Evolutionary conservation across 495 filamentous ascomycete genomes (phyloP), one percentile per base, ranked within the genome.

Genomic region (Immersiella caudata): DNA sequence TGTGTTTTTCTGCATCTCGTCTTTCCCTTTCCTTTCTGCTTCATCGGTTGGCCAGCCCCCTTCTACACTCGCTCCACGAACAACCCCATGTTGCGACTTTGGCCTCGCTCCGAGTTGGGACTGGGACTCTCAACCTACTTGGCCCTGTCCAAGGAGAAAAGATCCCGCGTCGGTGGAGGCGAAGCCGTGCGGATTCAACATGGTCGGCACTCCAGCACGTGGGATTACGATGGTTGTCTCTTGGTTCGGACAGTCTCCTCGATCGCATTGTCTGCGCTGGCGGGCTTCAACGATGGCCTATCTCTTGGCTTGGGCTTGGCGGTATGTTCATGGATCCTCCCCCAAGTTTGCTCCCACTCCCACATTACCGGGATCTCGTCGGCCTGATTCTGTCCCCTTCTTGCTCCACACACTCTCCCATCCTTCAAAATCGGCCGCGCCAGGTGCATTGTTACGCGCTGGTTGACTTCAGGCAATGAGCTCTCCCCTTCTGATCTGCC

Each of bases 281-380:
- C 55, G 14, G 55, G 26, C 55, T 58, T 58, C 25, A n/a, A 58
- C 55, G 26, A 58, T 58, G 55, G 55, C 5, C 55, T 58, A 58
- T 27, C 55, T 58, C 20, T 22, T 40, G 29, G 58, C 29, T 60
- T 60, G 58, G 58, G 58, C 58, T 60, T 60, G 58, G 29, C 58
- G 58, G 58, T 60, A 40, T 60, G 58, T 60, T 40, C 29, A 60
- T 60, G 58, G 12, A 25, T n/a, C 29, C 58, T 18, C n/a, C n/a
- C 35, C 59, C 59, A 21, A 61, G 16, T 61, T 40, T 61, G 59
- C 59, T 61, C 59, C 59, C 59, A 61, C 59, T 61, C 59, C 59
- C 59, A 61, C 35, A 61, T 46, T 46, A 49, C 35, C 59, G 26
- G 33, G 33, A 36, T n/a, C n/a, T n/a, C n/a, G n/a, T n/a, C n/a